A percentile compares a stretch with the other conserved stretches of the same genome.
Evolutionary conservation across 768 basidiomycete species (phyloP).

Genomic region (Pleurotus salmoneostramineus): DNA sequence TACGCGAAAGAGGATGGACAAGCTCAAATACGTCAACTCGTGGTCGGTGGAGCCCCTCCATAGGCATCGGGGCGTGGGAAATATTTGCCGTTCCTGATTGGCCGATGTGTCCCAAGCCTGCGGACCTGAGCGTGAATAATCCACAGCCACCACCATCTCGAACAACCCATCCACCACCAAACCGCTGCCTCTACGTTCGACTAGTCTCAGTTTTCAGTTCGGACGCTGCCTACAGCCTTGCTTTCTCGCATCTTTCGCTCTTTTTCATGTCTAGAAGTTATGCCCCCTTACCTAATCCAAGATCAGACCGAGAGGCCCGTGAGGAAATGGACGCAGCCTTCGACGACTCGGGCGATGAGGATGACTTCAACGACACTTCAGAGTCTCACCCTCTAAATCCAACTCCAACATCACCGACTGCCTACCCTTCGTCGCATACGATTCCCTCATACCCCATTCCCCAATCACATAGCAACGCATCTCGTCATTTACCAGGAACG

Average conservation of each 20-base stretch:
- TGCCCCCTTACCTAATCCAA: conserved; percentile 61
- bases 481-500: conserved; percentile 31
- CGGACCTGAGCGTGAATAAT: neutral
- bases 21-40: too few relatives aligned
- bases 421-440: conserved; percentile 10
- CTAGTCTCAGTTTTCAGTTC: neutral
- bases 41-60: too few relatives aligned
- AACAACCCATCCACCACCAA: neutral
- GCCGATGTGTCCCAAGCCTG: neutral
- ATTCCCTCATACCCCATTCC: neutral
- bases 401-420: conserved; percentile 24
- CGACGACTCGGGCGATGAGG: conserved; percentile 73
- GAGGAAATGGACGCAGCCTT: conserved; percentile 84
- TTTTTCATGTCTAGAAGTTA: conserved; percentile 53
- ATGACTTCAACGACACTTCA: conserved; percentile 42
- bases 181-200: neutral
- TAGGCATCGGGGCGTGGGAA: neutral
- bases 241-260: neutral
- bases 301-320: conserved; percentile 40
- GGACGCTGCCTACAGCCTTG: neutral
- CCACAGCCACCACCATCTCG: neutral
- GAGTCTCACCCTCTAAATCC: conserved; percentile 57
- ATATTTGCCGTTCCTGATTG: neutral
- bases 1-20: too few relatives aligned
- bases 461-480: conserved; percentile 7